Evolutionary conservation across 1,284 basidiomycete species (phyloP).

Genomic region (Melampsora americana): DNA sequence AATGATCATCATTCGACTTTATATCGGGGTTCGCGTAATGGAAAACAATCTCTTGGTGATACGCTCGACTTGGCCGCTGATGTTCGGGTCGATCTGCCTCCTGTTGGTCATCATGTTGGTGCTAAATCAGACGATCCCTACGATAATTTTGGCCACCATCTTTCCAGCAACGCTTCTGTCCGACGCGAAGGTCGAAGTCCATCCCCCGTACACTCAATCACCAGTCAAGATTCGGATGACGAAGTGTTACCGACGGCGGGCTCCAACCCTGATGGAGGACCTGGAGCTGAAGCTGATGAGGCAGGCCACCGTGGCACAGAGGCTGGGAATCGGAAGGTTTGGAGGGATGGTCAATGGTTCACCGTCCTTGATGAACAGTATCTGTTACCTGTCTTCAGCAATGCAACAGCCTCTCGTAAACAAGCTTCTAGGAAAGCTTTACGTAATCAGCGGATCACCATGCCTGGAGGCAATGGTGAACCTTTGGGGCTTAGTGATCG

Average conservation of each 20-base stretch:
- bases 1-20: slow-evolving; percentile 52
- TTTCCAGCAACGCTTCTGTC: not conserved
- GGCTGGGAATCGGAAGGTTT: slow-evolving; percentile 54
- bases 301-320: not conserved
- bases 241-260: slow-evolving; percentile 46
- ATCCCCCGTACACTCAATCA: slow-evolving; percentile 37
- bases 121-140: slow-evolving; percentile 35
- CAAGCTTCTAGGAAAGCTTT: slow-evolving; percentile 53
- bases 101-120: slow-evolving; percentile 15
- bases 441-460: slow-evolving; percentile 29
- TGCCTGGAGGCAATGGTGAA: slow-evolving; percentile 15
- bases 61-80: slow-evolving; percentile 22
- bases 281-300: not conserved
- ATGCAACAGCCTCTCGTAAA: slow-evolving; percentile 55
- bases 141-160: slow-evolving; percentile 1
- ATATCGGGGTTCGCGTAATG: slow-evolving; percentile 52
- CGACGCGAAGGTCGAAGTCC: slow-evolving; percentile 2
- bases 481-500: not conserved
- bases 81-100: not conserved
- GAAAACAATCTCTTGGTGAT: slow-evolving; percentile 33
- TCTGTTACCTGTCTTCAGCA: slow-evolving; percentile 67
- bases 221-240: slow-evolving; percentile 47
- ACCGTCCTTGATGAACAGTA: slow-evolving; percentile 91
- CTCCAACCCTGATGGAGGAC: slow-evolving; percentile 20
- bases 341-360: slow-evolving; percentile 80